Base-by-base conservation (phyloP, 805 yeast genomes). In the Isabelozyma rhagii region DNA sequence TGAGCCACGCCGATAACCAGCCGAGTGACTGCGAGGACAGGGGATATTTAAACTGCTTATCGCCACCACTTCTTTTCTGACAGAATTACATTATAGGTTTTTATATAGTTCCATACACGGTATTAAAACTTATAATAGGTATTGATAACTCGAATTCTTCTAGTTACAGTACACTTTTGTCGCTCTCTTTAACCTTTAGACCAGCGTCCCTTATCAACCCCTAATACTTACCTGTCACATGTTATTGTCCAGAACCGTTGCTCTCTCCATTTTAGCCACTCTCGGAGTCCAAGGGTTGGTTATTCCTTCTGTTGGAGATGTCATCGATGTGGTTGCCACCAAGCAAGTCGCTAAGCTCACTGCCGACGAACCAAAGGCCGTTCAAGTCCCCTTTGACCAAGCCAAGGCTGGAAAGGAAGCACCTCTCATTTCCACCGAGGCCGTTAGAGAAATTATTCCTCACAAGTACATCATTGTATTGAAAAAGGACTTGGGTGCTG, bases 381-480 rank as follows among this genome's bases (percentile, higher is more conserved):
- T 47, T 43, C 51, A 41, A 7, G 44, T 43, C 29, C 36, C 36
- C 10, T 31, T 31, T 9, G 36, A 31, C 2, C 36, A 31, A 31
- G n/a, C 10, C 36, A 9, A 31, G n/a, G n/a, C 10, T 4, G 36
- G 36, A 10, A 52, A 51, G 31, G 44, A 47, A 38, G 43, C 44
- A 36, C 83, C 86, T 5, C 59, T 85, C 39, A 59, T 82, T 51
- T 63, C 77, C 39, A 66, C 78, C 45, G 72, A 69, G 44, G 53
- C 71, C 29, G 79, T 79, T 46, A 66, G 74, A 47, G 77, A 80
- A 50, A 55, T 78, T 43, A 80, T 87, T 58, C 85, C 91, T 38
- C 79, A 87, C 73, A 84, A 85, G 61, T 94, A 90, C 75, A 92
- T 94, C 55, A 74, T 94, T 58, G 91, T 92, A 46, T 84, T 93